Percentiles rank a stretch among this genome's conserved stretches.
Evolutionary conservation across 2,329 filamentous ascomycete species (phyloP).

Genomic region (Atkinsonella texensis): DNA sequence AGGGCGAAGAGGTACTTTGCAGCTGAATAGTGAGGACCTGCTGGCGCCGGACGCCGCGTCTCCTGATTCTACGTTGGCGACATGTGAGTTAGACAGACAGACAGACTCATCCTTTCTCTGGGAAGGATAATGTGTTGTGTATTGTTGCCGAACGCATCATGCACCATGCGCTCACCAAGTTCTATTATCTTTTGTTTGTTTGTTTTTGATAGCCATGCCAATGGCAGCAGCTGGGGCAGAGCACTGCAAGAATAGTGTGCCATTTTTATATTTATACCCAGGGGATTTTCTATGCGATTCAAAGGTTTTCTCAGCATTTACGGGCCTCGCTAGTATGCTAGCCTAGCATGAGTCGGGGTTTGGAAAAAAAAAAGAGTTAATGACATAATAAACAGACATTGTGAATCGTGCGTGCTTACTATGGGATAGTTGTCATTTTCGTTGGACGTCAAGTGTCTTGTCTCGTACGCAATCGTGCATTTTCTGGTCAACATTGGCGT

Average conservation of each 20-base stretch:
- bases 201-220: slow-evolving; percentile 1
- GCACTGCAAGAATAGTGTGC: slow-evolving; percentile 4
- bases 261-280: slow-evolving; percentile 6
- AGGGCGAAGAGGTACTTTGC: slow-evolving; percentile 63
- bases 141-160: background rate
- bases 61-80: background rate
- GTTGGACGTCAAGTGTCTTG: background rate
- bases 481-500: too few relatives aligned
- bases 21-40: slow-evolving; percentile 35
- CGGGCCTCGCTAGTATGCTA: background rate
- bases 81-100: background rate
- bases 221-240: slow-evolving; percentile 2
- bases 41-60: background rate
- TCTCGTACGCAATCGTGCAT: background rate
- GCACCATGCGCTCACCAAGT: slow-evolving; percentile 2
- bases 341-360: background rate
- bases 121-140: background rate
- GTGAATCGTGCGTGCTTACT: background rate
- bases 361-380: background rate
- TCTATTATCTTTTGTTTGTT: background rate
- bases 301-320: background rate
- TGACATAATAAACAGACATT: background rate
- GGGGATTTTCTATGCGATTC: background rate
- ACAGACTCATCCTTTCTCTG: background rate
- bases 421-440: background rate